Evolutionary conservation across 331 rosid genomes (phyloP), one percentile per base, ranked within the genome.

Genomic region (Quercus tomentella): DNA sequence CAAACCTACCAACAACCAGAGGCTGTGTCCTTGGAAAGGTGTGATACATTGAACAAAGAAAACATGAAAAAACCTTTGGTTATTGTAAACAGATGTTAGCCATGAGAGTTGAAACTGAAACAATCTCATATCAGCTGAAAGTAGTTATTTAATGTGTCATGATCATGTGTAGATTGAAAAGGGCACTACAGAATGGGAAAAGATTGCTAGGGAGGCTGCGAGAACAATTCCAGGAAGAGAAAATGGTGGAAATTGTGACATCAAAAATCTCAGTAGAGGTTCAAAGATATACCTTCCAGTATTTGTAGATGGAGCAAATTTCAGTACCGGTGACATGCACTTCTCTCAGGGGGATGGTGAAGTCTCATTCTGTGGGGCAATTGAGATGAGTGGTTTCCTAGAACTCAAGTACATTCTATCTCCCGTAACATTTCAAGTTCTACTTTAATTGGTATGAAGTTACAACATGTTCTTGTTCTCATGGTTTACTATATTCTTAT

Each of bases 201-300:
- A 77, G 83, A 89, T 90, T 54, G 97, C 94, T 2, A 75, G 60
- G 21, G 99, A 95, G 82, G 99, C 99, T 7, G 97, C 99, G 72
- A 89, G 97, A 87, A 95, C 97, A 76, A 88, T 95, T 62, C 99
- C 99, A 72, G 97, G 99, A 76, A 89, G 97, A 90, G 99, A 95
- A 81, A 95, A 95, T 75, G 99, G 97, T 1, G 99, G 97, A 72
- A 95, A 95, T 41, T 95, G 97, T 78, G 99, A 95, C 89, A 95
- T 93, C 16, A 95, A 95, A 80, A 91, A 93, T 80, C 93, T 94
- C 0, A 94, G 93, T 62, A 85, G 87, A 87, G 98, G 97, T 33
- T 90, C 97, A 33, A 95, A 93, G 82, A 74, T 93, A 75, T 90
- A 93, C 86, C 96, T 95, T 73, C 99, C 99, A 7, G 97, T 93